Evolutionary conservation across 306 rosid species (phyloP).

Genomic region (Adenanthera pavonina): DNA sequence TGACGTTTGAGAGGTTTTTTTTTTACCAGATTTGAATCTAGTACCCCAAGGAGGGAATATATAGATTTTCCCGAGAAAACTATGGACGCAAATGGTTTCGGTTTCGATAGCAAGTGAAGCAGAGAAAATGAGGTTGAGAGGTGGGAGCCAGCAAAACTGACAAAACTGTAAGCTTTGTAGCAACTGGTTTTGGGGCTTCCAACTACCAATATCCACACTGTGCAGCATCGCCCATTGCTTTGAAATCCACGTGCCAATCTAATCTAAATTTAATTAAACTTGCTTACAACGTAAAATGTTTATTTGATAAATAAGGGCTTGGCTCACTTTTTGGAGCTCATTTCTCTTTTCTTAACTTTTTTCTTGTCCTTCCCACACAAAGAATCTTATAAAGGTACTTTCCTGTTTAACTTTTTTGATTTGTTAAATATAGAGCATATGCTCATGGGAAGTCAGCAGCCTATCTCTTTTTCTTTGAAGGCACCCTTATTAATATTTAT

Average conservation of each 20-base stretch:
- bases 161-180: conserved; percentile 34
- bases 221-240: conserved; percentile 40
- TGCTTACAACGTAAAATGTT: no score
- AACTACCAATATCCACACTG: not conserved
- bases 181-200: not conserved
- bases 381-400: no score
- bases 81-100: conserved; percentile 23
- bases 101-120: not conserved
- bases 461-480: no score
- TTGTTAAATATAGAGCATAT: not conserved
- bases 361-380: not conserved
- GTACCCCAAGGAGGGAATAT: not conserved
- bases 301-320: no score
- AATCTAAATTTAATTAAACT: not conserved
- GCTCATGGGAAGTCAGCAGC: not conserved
- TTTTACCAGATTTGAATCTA: not conserved
- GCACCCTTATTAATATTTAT: no score
- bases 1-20: not conserved
- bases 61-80: not conserved
- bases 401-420: no score
- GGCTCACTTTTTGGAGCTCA: no score
- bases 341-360: no score
- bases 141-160: not conserved
- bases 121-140: not conserved
- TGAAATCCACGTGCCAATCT: conserved; percentile 16